Evolutionary conservation across 2,329 filamentous ascomycete species (phyloP).

Genomic region (Verticillium isaacii): DNA sequence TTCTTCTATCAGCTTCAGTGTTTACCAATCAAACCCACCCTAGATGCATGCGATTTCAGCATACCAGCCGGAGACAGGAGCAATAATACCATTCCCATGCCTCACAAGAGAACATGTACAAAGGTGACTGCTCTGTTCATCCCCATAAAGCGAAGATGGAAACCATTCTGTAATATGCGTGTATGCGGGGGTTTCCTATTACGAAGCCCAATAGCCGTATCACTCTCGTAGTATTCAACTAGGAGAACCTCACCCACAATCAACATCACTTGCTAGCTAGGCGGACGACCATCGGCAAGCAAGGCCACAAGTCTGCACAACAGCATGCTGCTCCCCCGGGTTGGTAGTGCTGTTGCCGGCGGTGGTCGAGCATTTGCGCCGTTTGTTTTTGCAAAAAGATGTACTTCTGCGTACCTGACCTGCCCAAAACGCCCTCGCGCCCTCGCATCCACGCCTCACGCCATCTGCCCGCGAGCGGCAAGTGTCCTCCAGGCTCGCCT

Average conservation of each 20-base stretch:
- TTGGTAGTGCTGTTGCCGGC: neutral
- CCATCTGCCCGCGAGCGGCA: neutral
- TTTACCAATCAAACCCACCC: no score
- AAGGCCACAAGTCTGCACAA: neutral
- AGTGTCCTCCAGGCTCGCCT: neutral
- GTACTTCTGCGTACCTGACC: neutral
- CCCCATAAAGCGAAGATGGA: no score
- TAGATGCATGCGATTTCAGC: no score
- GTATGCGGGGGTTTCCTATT: neutral
- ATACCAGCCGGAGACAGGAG: no score
- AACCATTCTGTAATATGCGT: neutral
- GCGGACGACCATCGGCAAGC: neutral
- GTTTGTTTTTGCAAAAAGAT: neutral
- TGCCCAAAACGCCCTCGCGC: neutral
- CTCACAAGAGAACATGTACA: no score
- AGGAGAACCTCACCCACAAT: neutral
- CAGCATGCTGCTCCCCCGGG: neutral
- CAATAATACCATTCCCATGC: no score
- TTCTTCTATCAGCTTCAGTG: no score
- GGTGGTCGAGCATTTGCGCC: neutral
- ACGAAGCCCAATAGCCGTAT: neutral
- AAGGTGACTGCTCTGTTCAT: no score
- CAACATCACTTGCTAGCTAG: neutral
- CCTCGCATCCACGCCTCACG: neutral
- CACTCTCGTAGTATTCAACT: neutral